Evolutionary conservation across 139 green algal genomes (phyloP).

Genomic region (Micractinium conductrix): DNA sequence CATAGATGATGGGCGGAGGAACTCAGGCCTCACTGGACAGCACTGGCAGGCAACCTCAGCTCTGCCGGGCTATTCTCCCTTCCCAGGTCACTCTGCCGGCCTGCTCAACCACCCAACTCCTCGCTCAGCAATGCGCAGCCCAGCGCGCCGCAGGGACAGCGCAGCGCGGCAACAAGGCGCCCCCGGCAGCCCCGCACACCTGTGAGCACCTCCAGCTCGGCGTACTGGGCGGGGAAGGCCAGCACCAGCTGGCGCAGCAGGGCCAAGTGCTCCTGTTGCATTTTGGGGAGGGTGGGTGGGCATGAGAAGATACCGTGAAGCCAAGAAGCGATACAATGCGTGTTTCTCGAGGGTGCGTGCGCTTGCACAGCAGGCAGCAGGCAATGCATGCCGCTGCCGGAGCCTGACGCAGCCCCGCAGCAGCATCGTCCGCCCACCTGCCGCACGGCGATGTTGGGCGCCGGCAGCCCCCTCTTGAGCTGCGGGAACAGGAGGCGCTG

Average conservation of each 20-base stretch:
- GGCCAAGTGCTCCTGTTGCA: conserved; percentile 77
- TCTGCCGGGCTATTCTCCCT: too few relatives aligned
- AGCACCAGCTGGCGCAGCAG: conserved; percentile 68
- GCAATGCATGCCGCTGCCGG: too few relatives aligned
- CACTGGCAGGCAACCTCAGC: background rate
- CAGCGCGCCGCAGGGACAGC: too few relatives aligned
- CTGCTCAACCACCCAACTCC: background rate
- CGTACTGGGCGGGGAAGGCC: conserved; percentile 55
- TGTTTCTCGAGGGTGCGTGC: too few relatives aligned
- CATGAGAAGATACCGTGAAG: too few relatives aligned
- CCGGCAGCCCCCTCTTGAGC: conserved; percentile 55
- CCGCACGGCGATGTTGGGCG: conserved; percentile 65
- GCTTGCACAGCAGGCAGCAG: background rate
- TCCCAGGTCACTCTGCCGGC: background rate
- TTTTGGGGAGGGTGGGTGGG: too few relatives aligned
- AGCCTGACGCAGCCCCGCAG: too few relatives aligned
- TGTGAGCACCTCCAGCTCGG: conserved; percentile 62
- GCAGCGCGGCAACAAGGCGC: background rate
- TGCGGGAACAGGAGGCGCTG: conserved; percentile 67
- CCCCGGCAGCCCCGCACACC: background rate
- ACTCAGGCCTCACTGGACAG: background rate
- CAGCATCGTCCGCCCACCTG: too few relatives aligned
- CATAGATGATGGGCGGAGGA: background rate
- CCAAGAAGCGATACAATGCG: too few relatives aligned
- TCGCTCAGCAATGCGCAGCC: background rate